These are phyloP conservation scores for Zalaria obscura DNA, from an alignment of 2,329 filamentous ascomycete genomes.

Conservation along the genomic window DNA sequence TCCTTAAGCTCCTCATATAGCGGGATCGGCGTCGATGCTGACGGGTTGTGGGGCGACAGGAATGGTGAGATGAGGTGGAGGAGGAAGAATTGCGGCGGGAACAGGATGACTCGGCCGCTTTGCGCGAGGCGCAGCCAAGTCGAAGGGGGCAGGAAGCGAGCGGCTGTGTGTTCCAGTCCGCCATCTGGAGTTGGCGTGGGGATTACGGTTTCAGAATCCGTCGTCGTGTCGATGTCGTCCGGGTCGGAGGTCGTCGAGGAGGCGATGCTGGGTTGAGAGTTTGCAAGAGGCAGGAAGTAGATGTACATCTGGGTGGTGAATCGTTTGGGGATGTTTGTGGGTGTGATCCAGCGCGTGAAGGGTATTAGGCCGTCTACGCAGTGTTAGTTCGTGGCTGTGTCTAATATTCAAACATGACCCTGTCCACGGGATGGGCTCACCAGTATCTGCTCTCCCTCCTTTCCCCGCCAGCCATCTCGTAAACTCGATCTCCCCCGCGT, in stretches of 20 bases:
- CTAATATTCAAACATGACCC: neutral
- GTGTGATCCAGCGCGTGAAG: slow-evolving; percentile 89
- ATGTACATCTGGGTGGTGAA: slow-evolving; percentile 97
- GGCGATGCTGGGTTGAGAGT: slow-evolving; percentile 14
- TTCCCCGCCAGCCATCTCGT: slow-evolving; percentile 45
- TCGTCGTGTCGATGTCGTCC: slow-evolving; percentile 10
- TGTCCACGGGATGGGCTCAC: slow-evolving; percentile 25
- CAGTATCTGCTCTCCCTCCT: slow-evolving; percentile 50
- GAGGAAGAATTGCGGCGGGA: slow-evolving; percentile 78
- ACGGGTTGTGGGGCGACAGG: slow-evolving; percentile 24
- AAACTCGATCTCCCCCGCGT: slow-evolving; percentile 53
- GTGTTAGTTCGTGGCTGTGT: neutral
- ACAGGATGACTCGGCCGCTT: slow-evolving; percentile 60
- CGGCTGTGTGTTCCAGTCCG: slow-evolving; percentile 56
- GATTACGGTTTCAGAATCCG: slow-evolving; percentile 38
- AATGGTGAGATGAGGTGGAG: slow-evolving; percentile 44
- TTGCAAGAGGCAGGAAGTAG: slow-evolving; percentile 59
- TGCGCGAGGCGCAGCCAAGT: slow-evolving; percentile 55
- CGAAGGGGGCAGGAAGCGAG: slow-evolving; percentile 57
- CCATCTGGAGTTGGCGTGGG: slow-evolving; percentile 61
- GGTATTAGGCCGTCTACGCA: slow-evolving; percentile 50
- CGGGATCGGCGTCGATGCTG: slow-evolving; percentile 12
- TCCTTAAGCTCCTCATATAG: slow-evolving; percentile 24
- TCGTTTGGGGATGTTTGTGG: slow-evolving; percentile 53
- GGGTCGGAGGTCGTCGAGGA: slow-evolving; percentile 18